A percentile compares a stretch with the other conserved stretches of the same genome.
phyloP scores from a whole-genome alignment of 2,329 filamentous ascomycete species.

The Penicillium sp. region DNA sequence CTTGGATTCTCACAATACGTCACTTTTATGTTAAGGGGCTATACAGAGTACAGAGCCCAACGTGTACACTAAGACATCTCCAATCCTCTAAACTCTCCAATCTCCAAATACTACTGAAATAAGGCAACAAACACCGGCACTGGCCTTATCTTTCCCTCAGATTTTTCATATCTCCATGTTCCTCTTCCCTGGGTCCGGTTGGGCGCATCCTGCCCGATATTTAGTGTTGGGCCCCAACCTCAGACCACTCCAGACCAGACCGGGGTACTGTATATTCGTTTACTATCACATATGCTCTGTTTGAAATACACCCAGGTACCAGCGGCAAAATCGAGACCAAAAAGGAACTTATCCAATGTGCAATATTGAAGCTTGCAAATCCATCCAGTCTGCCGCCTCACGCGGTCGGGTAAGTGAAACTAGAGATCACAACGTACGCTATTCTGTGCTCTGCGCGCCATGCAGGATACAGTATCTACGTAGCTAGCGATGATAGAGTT shows the following conservation, averaged over 20 bases:
- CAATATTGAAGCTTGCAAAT: background rate
- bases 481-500: slow-evolving; percentile 11
- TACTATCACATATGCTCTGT: background rate
- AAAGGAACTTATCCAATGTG: background rate
- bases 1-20: too few relatives aligned
- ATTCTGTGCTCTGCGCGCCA: slow-evolving; percentile 11
- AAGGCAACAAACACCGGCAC: background rate
- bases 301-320: background rate
- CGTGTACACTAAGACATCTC: background rate
- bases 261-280: background rate
- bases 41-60: background rate
- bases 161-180: slow-evolving; percentile 8
- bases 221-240: background rate
- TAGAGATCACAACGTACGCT: background rate
- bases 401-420: background rate
- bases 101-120: background rate
- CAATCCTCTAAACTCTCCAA: background rate
- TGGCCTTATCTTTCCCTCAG: background rate
- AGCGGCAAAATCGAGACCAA: background rate
- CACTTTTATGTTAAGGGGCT: background rate
- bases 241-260: background rate
- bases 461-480: slow-evolving; percentile 15
- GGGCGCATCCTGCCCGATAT: slow-evolving; percentile 8
- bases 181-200: slow-evolving; percentile 9
- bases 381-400: background rate